Evolutionary conservation across 495 filamentous ascomycete species (phyloP), one percentile per base, ranked within the genome.

Genomic region (Aspergillus biplanus): DNA sequence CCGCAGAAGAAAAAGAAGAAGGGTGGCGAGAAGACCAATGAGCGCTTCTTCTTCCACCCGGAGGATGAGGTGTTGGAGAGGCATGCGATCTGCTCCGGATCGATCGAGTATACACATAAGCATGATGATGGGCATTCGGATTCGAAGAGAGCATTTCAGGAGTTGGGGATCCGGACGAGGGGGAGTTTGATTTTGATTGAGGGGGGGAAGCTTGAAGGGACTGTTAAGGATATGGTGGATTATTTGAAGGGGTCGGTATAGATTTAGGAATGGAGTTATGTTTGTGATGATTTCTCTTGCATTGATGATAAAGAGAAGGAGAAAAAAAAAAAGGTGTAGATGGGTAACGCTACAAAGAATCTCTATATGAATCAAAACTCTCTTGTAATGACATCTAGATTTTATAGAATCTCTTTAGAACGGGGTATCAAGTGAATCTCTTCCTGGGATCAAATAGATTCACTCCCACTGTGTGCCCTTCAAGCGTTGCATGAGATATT

Each of bases 401-500:
- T n/a, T 49, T 49, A 21, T 4, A 49, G 18, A 8, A 8, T 8
- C 16, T 15, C 2, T 49, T 15, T 8, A 39, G 37, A 39, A 39
- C 21, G 21, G 21, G 21, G 21, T 27, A 39, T 39, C 13, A 39
- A 13, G 37, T 39, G 13, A 13, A 13, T 39, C 37, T 39, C 13
- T 13, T 7, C 8, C 37, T 7, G 8, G 13, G 3, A 39, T 39
- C 13, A 7, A 39, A 7, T 16, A 15, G 54, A 57, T 34, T 54
- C 16, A 86, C 69, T 85, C 81, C 85, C 87, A 90, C 72, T 86
- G 65, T 8, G 87, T 89, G 15, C 85, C 84, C 68, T 89, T 86
- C 35, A 99, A 81, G 59, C 95, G 85, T 74, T 97, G 92, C 90
- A 98, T 96, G 47, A 99, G 81, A 69, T 99, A 99, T 69, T 98